Percentiles rank a stretch among this genome's conserved stretches.
These are phyloP conservation scores for Samsoniella hepiali DNA, from an alignment of 2,329 filamentous ascomycete genomes.

Conservation along the genomic window DNA sequence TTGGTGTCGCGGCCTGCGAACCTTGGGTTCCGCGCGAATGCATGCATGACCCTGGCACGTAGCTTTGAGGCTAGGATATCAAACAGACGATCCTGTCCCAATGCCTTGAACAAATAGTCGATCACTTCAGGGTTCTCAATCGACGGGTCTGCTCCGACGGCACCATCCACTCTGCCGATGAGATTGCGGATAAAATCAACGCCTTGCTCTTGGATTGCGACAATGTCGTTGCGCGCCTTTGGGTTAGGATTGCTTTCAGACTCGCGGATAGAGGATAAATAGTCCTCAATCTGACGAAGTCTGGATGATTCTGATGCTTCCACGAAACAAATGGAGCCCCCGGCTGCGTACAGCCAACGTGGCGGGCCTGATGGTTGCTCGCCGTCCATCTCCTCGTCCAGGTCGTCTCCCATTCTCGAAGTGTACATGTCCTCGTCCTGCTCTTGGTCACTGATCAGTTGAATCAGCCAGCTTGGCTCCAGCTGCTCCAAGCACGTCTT, in stretches of 20 bases:
- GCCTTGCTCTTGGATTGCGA: slow-evolving; percentile 85
- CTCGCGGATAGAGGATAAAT: slow-evolving; percentile 54
- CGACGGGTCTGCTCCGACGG: slow-evolving; percentile 48
- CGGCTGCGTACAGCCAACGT: slow-evolving; percentile 34
- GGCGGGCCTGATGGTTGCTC: slow-evolving; percentile 45
- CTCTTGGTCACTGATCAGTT: slow-evolving; percentile 65
- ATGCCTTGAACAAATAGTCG: slow-evolving; percentile 72
- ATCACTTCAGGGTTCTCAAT: slow-evolving; percentile 68
- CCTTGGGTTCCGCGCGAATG: slow-evolving; percentile 44
- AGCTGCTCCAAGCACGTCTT: slow-evolving; percentile 74
- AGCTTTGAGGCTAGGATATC: slow-evolving; percentile 78
- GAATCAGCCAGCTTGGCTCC: slow-evolving; percentile 74
- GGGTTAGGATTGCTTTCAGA: slow-evolving; percentile 65
- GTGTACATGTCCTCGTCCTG: slow-evolving; percentile 50
- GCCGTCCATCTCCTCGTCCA: slow-evolving; percentile 59
- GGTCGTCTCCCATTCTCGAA: slow-evolving; percentile 38
- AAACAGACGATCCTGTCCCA: slow-evolving; percentile 77
- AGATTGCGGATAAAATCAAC: slow-evolving; percentile 88
- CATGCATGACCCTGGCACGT: slow-evolving; percentile 55
- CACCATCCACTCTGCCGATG: slow-evolving; percentile 58
- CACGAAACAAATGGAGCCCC: slow-evolving; percentile 32
- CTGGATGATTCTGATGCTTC: slow-evolving; percentile 38
- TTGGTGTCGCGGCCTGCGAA: slow-evolving; percentile 40
- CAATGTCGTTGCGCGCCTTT: slow-evolving; percentile 71
- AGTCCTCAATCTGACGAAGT: slow-evolving; percentile 49